These are phyloP conservation scores for Dothidotthia symphoricarpi DNA, from an alignment of 2,329 filamentous ascomycete species.

Conservation along the genomic window DNA sequence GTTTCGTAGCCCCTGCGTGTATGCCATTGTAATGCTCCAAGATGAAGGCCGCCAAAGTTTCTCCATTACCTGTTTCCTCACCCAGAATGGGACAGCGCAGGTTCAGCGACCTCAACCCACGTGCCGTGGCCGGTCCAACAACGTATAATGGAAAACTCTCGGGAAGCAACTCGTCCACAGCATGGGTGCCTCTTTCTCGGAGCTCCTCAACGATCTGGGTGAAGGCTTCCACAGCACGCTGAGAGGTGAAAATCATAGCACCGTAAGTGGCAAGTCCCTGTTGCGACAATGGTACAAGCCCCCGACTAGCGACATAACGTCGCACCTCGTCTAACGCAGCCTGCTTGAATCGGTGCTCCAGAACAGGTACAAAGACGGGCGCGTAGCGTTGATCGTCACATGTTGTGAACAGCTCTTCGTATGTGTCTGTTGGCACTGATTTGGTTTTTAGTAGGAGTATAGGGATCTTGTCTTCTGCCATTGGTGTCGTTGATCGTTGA, in stretches of 20 bases:
- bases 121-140: slow-evolving; percentile 77
- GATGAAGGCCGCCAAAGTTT: slow-evolving; percentile 74
- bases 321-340: slow-evolving; percentile 57
- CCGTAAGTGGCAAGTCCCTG: slow-evolving; percentile 55
- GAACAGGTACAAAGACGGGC: slow-evolving; percentile 71
- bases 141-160: slow-evolving; percentile 66
- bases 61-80: slow-evolving; percentile 80
- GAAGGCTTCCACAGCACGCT: slow-evolving; percentile 79
- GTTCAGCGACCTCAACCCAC: slow-evolving; percentile 61
- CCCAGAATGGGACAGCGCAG: slow-evolving; percentile 65
- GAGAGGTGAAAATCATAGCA: slow-evolving; percentile 81
- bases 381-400: slow-evolving; percentile 52
- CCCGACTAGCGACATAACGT: slow-evolving; percentile 49
- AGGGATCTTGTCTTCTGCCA: slow-evolving; percentile 45
- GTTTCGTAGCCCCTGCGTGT: slow-evolving; percentile 45
- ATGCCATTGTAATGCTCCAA: slow-evolving; percentile 67
- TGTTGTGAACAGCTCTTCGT: slow-evolving; percentile 64
- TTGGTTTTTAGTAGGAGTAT: slow-evolving; percentile 76
- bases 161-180: slow-evolving; percentile 41
- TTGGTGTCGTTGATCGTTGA: slow-evolving; percentile 14
- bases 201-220: slow-evolving; percentile 59
- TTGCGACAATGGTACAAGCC: slow-evolving; percentile 32
- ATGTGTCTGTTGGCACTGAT: slow-evolving; percentile 68
- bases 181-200: slow-evolving; percentile 34
- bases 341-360: slow-evolving; percentile 67